phyloP scores from a whole-genome alignment of 768 basidiomycete genomes.

The Lactifluus echinatus region DNA sequence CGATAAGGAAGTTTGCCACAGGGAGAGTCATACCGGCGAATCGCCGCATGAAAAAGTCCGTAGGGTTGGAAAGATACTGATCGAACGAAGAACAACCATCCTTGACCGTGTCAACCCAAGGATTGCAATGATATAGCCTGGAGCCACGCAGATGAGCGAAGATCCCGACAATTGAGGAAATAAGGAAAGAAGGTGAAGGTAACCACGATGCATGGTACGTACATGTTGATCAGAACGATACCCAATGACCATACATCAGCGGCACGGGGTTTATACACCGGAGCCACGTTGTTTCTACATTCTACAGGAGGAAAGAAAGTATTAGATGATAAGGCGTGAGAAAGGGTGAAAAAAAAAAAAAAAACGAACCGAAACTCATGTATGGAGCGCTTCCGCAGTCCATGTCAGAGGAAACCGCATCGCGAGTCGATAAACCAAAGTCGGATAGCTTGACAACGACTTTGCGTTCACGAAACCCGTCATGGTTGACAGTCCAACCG shows the following conservation, averaged over 20 bases:
- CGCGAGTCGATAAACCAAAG: constrained; percentile 90
- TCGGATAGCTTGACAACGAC: constrained; percentile 96
- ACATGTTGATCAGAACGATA: constrained; percentile 99
- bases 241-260: constrained; percentile 99
- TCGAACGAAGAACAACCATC: constrained; percentile 77
- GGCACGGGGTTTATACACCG: constrained; percentile 87
- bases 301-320: constrained; percentile 39
- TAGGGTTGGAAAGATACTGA: constrained; percentile 66
- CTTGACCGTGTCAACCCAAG: constrained; percentile 91
- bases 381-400: constrained; percentile 98
- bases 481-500: constrained; percentile 47
- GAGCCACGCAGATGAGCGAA: constrained; percentile 9
- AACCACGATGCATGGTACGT: constrained; percentile 24
- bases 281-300: constrained; percentile 95
- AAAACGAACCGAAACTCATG: constrained; percentile 84
- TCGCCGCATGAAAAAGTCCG: constrained; percentile 80
- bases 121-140: constrained; percentile 96
- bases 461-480: constrained; percentile 62
- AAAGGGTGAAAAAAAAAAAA: background rate
- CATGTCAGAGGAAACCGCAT: constrained; percentile 86
- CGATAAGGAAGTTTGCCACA: constrained; percentile 83
- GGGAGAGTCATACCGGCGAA: constrained; percentile 83
- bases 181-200: constrained; percentile 2
- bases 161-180: constrained; percentile 7
- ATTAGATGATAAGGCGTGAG: constrained; percentile 12